These are phyloP conservation scores for Phaeosphaeria sp. DNA, from an alignment of 2,329 filamentous ascomycete genomes.

Conservation along the genomic window DNA sequence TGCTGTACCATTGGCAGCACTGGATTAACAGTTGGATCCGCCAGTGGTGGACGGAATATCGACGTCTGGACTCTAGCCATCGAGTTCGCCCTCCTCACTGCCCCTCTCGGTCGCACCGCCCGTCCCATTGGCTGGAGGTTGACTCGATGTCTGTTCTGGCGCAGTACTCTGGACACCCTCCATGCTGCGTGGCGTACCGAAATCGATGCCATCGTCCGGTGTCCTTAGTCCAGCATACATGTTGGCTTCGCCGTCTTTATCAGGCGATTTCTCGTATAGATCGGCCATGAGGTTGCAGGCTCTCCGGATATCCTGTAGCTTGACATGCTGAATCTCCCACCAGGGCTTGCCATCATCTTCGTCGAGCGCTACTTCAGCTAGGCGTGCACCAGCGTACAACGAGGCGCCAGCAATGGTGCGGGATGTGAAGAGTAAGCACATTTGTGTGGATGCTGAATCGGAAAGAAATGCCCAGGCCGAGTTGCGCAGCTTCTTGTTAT, in stretches of 20 bases:
- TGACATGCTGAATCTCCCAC: constrained; percentile 82
- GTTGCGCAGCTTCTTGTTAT: constrained; percentile 83
- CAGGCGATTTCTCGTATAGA: constrained; percentile 53
- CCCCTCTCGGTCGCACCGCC: constrained; percentile 34
- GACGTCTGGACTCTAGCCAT: constrained; percentile 43
- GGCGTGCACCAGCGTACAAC: constrained; percentile 83
- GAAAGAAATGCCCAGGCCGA: constrained; percentile 94
- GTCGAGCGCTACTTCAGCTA: constrained; percentile 73
- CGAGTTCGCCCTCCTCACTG: constrained; percentile 57
- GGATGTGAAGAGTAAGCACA: constrained; percentile 81
- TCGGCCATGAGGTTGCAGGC: constrained; percentile 78
- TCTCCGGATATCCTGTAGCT: constrained; percentile 71
- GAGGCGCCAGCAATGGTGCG: constrained; percentile 83
- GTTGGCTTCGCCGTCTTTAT: constrained; percentile 49
- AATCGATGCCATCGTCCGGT: constrained; percentile 46
- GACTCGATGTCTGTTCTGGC: constrained; percentile 20
- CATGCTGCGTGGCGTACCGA: constrained; percentile 38
- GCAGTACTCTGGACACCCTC: constrained; percentile 29
- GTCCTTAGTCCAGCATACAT: constrained; percentile 56
- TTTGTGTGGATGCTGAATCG: constrained; percentile 81
- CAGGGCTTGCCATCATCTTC: constrained; percentile 79
- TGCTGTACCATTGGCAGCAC: neutral
- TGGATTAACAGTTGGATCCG: neutral
- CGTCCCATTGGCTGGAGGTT: constrained; percentile 27
- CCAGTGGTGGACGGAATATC: neutral